Base-by-base conservation (phyloP, 176 grass and related monocot species). In the Lolium rigidum region DNA sequence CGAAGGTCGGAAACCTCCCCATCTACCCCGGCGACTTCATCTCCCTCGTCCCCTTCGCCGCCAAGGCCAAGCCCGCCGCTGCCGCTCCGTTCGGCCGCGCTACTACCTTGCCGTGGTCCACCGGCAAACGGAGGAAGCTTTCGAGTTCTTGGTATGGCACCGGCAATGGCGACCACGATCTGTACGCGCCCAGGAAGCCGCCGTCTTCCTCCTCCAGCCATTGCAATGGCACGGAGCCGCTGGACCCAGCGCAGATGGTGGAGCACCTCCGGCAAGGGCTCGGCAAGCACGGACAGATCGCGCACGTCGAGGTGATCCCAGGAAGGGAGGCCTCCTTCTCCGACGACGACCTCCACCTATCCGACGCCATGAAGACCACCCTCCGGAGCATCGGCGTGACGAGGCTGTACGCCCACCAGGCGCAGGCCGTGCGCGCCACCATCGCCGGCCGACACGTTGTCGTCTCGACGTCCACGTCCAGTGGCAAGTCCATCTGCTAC, bases 401-500 rank as follows among this genome's bases (percentile, higher is more conserved):
- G 21, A 86, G 35, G 62, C 89, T 97, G 25, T 92, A 80, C 74
- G 37, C 69, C 75, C 84, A 79, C 58, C 91, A 97, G 89, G 85
- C 82, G 38, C 62, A 88, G 74, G 87, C 94, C 73, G 67, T 97
- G 77, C 62, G 64, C 5, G 39, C 69, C 22, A 83, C 88, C 56
- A 15, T 80, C 49, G 54, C 84, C 26, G 89, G 87, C 37, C 86
- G 87, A 35, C 85, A 93, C 67, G 87, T 97, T 20, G 85, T 92
- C 20, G 76, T 97, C 21, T 76, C 89, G 17, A 97, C 94, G 38
- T 90, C 91, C 38, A 93, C 94, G 47, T 94, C 89, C 17, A 94
- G 94, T 60, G 94, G 94, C 38, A 97, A 97, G 87, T 97, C 94
- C 54, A 79, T 97, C 35, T 97, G 91, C 57, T 97, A 97, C 85